Conservation (phyloP, 305 asterid genomes). For the Solanum hybrid region DNA sequence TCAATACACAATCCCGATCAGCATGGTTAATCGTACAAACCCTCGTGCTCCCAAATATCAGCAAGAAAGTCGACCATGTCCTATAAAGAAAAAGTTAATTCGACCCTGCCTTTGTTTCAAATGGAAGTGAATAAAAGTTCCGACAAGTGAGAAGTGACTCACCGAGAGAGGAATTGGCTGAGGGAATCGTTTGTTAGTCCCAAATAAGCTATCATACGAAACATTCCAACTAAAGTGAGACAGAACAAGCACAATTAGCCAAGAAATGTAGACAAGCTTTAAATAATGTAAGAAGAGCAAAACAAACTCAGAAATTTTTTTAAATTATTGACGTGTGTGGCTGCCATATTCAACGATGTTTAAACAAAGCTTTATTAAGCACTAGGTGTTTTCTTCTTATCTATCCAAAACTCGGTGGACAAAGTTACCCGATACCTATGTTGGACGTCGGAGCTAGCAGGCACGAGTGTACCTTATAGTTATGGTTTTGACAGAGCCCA, state of each 20-base stretch:
- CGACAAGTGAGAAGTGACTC: slow-evolving; percentile 16
- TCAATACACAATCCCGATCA: neutral
- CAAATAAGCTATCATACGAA: slow-evolving; percentile 47
- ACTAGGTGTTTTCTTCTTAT: neutral
- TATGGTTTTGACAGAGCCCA: neutral
- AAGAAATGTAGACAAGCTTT: neutral
- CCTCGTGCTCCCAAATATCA: slow-evolving; percentile 80
- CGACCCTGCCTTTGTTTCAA: neutral
- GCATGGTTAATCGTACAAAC: slow-evolving; percentile 39
- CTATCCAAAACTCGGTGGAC: neutral
- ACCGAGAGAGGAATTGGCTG: slow-evolving; percentile 73
- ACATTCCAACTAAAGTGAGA: slow-evolving; percentile 49
- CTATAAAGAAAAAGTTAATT: slow-evolving; percentile 21
- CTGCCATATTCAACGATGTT: neutral
- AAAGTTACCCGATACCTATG: neutral
- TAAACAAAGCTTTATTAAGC: neutral
- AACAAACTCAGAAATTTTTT: neutral
- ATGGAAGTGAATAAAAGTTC: neutral
- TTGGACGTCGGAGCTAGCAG: neutral
- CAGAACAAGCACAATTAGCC: neutral
- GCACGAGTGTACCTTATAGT: neutral
- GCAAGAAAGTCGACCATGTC: slow-evolving; percentile 80
- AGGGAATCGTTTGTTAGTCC: slow-evolving; percentile 52
- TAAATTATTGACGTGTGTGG: neutral
- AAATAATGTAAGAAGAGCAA: neutral